These are phyloP conservation scores for Scheffersomyces insectosa DNA, from an alignment of 1,139 yeast genomes.

Conservation along the genomic window DNA sequence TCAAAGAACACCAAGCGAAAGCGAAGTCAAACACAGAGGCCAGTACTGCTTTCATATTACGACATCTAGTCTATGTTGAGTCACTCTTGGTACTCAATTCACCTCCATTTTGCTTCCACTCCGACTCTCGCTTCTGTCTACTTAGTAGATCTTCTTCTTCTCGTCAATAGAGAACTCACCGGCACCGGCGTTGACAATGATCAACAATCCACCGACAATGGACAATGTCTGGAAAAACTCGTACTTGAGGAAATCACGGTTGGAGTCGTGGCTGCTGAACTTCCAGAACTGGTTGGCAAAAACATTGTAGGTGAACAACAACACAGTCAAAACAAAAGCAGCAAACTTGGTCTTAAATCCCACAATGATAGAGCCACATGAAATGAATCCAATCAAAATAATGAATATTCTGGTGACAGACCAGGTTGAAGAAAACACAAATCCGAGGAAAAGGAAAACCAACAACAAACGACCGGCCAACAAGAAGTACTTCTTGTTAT, in stretches of 20 bases:
- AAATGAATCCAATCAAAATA: conserved; percentile 66
- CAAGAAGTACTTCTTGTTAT: conserved; percentile 83
- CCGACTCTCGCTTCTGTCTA: no score
- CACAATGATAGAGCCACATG: conserved; percentile 79
- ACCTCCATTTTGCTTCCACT: no score
- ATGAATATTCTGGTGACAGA: conserved; percentile 65
- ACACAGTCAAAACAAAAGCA: conserved; percentile 74
- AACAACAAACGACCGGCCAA: conserved; percentile 87
- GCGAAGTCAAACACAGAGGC: no score
- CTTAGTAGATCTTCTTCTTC: conserved; percentile 87
- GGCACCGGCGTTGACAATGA: conserved; percentile 95
- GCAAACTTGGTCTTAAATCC: conserved; percentile 94
- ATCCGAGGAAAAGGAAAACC: conserved; percentile 82
- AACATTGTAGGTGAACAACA: conserved; percentile 75
- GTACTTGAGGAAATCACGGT: conserved; percentile 87
- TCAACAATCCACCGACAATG: conserved; percentile 89
- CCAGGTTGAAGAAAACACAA: conserved; percentile 79
- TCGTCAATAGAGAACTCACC: conserved; percentile 93
- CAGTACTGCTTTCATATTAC: no score
- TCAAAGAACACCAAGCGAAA: no score
- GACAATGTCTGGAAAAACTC: conserved; percentile 94
- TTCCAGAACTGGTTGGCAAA: conserved; percentile 90
- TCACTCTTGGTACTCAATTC: no score
- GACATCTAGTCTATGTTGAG: no score
- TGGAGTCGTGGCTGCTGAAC: conserved; percentile 65